phyloP scores from a whole-genome alignment of 2,329 filamentous ascomycete genomes.

The Byssochlamys sp. region DNA sequence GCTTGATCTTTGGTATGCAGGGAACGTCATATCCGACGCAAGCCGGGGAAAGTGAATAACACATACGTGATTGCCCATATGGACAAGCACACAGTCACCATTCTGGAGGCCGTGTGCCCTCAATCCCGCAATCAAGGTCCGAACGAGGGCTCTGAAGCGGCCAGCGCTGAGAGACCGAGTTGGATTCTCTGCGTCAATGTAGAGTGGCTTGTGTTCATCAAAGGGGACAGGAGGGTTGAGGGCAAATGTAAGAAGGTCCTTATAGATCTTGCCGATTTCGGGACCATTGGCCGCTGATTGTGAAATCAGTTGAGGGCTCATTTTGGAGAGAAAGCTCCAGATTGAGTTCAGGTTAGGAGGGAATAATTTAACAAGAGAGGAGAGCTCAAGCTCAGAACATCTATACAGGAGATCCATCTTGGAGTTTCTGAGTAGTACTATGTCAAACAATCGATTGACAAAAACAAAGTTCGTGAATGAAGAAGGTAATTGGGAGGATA shows the following conservation, averaged over 20 bases:
- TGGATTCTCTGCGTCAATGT: slow-evolving; percentile 34
- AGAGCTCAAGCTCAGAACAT: neutral
- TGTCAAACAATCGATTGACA: neutral
- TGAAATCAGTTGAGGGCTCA: slow-evolving; percentile 2
- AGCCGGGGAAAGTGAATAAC: neutral
- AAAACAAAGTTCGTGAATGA: neutral
- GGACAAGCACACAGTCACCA: slow-evolving; percentile 36
- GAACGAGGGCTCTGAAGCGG: slow-evolving; percentile 26
- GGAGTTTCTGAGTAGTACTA: neutral
- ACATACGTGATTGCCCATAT: slow-evolving; percentile 35
- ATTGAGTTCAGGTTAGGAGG: neutral
- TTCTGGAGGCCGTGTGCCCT: slow-evolving; percentile 27
- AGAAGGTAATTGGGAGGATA: neutral
- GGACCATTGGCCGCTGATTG: neutral
- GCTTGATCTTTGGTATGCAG: neutral
- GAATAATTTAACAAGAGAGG: neutral
- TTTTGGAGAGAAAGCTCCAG: neutral
- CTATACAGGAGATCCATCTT: neutral
- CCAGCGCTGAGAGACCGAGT: slow-evolving; percentile 26
- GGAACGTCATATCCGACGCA: neutral
- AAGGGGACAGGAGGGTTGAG: slow-evolving; percentile 27
- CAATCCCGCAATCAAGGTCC: slow-evolving; percentile 32
- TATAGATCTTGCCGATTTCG: slow-evolving; percentile 11
- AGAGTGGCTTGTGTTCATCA: slow-evolving; percentile 30
- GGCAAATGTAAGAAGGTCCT: slow-evolving; percentile 35